Evolutionary conservation across 768 basidiomycete species (phyloP), one percentile per base, ranked within the genome.

Genomic region (Tubosaeta sp.): DNA sequence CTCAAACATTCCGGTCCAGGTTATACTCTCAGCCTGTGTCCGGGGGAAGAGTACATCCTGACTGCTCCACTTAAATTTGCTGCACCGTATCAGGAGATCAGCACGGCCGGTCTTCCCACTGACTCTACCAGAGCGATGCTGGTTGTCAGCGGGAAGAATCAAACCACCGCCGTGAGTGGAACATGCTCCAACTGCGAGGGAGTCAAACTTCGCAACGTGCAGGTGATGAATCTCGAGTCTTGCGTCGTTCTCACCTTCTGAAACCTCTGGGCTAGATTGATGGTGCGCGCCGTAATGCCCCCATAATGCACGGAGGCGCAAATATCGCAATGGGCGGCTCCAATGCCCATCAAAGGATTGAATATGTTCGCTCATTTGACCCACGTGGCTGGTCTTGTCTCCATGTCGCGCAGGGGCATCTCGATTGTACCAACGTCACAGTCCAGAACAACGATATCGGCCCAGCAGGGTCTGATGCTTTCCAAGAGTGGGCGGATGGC

Each of bases 251-350:
- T 39, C 19, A 29, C 48, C 41, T 42, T 12, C 50, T 46, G 47
- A 46, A 22, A 14, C 29, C n/a, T 17, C 6, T 26, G 6, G 7
- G 10, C 17, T 56, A 91, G 88, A 81, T 93, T 55, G 80, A 92
- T 60, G 90, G 91, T 11, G 82, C 82, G 5, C 80, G 90, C 50
- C 68, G 68, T 17, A 78, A 77, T 26, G 80, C 74, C 6, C 57
- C 75, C 35, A 77, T 82, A 2, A 77, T 75, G 0, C 55, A 46
- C 17, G 88, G 88, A 6, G 87, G 85, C 0, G 90, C 78, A 25
- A 91, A 90, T 59, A 88, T 93, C 50, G 90, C 92, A 68, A 84
- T 94, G 76, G 91, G 91, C 4, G 91, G 90, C 7, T 60, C 75
- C 19, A 91, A 86, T 57, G 72, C 79, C 2, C 71, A 77, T 60